A percentile compares a stretch with the other conserved stretches of the same genome.
Evolutionary conservation across 768 basidiomycete species (phyloP).

Genomic region (Mycena metata): DNA sequence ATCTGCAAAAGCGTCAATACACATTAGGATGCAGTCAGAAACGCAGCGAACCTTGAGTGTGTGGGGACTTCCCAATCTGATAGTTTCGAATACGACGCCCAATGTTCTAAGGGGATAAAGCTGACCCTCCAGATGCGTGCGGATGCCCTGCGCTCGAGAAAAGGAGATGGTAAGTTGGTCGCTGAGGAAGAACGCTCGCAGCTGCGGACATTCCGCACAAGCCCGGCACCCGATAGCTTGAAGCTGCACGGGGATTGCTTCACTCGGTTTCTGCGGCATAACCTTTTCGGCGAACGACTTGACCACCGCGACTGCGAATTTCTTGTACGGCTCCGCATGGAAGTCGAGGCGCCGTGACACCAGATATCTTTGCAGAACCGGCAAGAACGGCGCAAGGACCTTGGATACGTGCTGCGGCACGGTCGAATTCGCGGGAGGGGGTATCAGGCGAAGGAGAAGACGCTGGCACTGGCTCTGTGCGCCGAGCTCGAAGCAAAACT

Average conservation of each 20-base stretch:
- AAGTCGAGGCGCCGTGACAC: conserved; percentile 8
- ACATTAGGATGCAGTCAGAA: no score
- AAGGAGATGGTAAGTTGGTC: background rate
- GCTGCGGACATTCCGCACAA: conserved; percentile 25
- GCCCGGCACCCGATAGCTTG: conserved; percentile 22
- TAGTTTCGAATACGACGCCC: conserved; percentile 28
- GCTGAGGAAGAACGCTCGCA: conserved; percentile 31
- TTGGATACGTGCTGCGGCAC: conserved; percentile 23
- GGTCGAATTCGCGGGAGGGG: conserved; percentile 16
- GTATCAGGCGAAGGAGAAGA: conserved; percentile 25
- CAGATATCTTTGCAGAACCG: conserved; percentile 27
- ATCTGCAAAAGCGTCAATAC: conserved; percentile 11
- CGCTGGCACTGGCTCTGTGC: conserved; percentile 17
- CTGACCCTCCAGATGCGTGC: conserved; percentile 36
- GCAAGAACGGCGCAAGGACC: conserved; percentile 34
- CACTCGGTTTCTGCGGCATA: conserved; percentile 30
- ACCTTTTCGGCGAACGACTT: conserved; percentile 31
- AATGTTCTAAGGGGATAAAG: conserved; percentile 8
- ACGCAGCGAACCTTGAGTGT: conserved; percentile 27
- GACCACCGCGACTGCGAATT: conserved; percentile 34
- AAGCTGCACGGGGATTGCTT: conserved; percentile 22
- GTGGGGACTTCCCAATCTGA: conserved; percentile 27
- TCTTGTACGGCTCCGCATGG: conserved; percentile 25
- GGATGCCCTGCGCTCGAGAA: conserved; percentile 5
- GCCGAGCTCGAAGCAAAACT: conserved; percentile 37